Evolutionary conservation across 73 alveolate genomes (phyloP), one percentile per base, ranked within the genome.

Genomic region (Stentor roeselii): DNA sequence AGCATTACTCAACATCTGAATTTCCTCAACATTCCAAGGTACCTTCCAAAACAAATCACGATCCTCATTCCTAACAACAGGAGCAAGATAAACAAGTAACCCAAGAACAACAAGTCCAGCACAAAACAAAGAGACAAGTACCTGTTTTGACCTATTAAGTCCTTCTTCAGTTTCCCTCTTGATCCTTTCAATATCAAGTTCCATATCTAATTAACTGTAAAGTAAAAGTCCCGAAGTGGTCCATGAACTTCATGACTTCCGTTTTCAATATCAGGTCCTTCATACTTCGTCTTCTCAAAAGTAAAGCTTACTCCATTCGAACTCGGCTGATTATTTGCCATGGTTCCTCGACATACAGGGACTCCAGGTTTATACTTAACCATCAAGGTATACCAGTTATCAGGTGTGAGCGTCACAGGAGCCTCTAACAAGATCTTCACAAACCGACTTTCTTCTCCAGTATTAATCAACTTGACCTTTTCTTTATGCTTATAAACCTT

Each of bases 1-100:
- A 11, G 89, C 97, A 34, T 78, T 6, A 36, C 82, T 74, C 4
- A 94, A 75, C 59, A 77, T 78, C 36, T 91, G 75, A 80, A 94
- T 78, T 78, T 94, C 93, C 21, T 86, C 88, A 36, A 87, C 96
- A 3, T 82, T 75, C 31, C 91, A 59, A 0, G 98, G 98, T 14
- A 94, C 78, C 60, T 92, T 91, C 39, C 80, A 78, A 3, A 93
- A 75, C 37, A 75, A 83, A 32, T 80, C 90, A 59, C 78, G 82
- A 39, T 93, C 96, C 3, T 60, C 91, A n/a, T 36, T 3, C 83
- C 78, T 15, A 36, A 78, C 37, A 15, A 40, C 78, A 39, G 86
- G 86, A 36, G 75, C 67, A 27, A 35, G 32, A 40, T 41, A 41
- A 42, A 78, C 21, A 27, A 78, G 30, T 35, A 34, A 11, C 3